phyloP scores from a whole-genome alignment of 352 stramenopile species.

The Globisporangium radiosum region DNA sequence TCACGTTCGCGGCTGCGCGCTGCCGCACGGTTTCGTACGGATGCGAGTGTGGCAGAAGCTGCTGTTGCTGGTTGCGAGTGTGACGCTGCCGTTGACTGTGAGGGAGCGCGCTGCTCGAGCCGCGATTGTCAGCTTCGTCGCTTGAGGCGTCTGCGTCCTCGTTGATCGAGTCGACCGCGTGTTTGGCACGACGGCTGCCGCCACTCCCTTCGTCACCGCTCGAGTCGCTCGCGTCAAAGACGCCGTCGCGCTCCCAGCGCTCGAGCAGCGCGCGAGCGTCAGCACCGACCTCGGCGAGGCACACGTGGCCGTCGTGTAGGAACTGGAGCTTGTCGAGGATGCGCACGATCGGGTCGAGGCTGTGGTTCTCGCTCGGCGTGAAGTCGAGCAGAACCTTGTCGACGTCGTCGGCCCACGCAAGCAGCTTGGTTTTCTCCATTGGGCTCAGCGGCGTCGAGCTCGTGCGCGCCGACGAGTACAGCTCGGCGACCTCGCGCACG shows the following conservation, averaged over 20 bases:
- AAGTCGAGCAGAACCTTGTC: slow-evolving; percentile 38
- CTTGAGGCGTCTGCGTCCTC: slow-evolving; percentile 19
- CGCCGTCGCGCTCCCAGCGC: slow-evolving; percentile 38
- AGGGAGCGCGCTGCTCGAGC: not conserved
- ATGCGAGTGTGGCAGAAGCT: slow-evolving; percentile 31
- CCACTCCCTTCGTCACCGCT: slow-evolving; percentile 26
- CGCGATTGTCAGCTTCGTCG: not conserved
- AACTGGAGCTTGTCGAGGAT: slow-evolving; percentile 47
- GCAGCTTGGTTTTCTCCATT: slow-evolving; percentile 46
- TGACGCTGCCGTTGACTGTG: not conserved
- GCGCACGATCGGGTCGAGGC: slow-evolving; percentile 36
- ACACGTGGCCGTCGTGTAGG: slow-evolving; percentile 49
- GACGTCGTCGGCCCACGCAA: slow-evolving; percentile 30
- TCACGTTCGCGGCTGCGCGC: slow-evolving; percentile 43
- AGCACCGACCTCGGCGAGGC: slow-evolving; percentile 42
- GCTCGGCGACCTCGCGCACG: slow-evolving; percentile 31
- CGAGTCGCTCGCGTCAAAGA: slow-evolving; percentile 34
- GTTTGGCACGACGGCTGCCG: not conserved
- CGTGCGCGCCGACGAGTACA: slow-evolving; percentile 4
- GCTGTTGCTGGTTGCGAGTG: slow-evolving; percentile 5
- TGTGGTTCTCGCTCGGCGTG: slow-evolving; percentile 33
- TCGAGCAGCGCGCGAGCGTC: slow-evolving; percentile 43
- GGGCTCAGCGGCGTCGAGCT: slow-evolving; percentile 22
- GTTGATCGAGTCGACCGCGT: slow-evolving; percentile 2
- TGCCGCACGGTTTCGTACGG: slow-evolving; percentile 52